Conservation (phyloP, 2,329 filamentous ascomycete genomes). For the Penicillium capsulatum region DNA sequence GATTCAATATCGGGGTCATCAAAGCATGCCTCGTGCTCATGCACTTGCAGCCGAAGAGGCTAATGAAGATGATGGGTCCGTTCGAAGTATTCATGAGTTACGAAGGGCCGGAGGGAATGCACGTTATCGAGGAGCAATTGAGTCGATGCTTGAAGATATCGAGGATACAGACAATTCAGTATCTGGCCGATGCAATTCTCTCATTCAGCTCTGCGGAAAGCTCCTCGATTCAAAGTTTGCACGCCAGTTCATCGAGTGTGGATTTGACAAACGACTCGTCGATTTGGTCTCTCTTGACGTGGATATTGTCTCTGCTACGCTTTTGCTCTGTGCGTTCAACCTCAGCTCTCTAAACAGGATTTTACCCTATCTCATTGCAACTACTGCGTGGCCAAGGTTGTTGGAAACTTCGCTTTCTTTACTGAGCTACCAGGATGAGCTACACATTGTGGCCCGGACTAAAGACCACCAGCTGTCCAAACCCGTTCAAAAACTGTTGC, state of each 20-base stretch:
- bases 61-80: constrained; percentile 40
- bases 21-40: constrained; percentile 11
- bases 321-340: constrained; percentile 33
- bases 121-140: constrained; percentile 53
- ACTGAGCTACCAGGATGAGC: constrained; percentile 28
- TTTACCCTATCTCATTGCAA: constrained; percentile 27
- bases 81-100: constrained; percentile 60
- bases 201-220: constrained; percentile 54
- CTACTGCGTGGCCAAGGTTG: constrained; percentile 31
- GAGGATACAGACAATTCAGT: constrained; percentile 44
- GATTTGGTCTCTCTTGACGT: constrained; percentile 56
- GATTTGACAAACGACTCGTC: constrained; percentile 65
- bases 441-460: constrained; percentile 22
- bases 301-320: constrained; percentile 44
- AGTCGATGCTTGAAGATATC: constrained; percentile 57
- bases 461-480: constrained; percentile 28
- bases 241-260: constrained; percentile 65
- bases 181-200: constrained; percentile 49
- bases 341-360: constrained; percentile 28
- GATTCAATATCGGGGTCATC: constrained; percentile 5
- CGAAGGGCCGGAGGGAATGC: constrained; percentile 55
- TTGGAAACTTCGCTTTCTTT: constrained; percentile 26
- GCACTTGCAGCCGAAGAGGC: constrained; percentile 45
- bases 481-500: constrained; percentile 28
- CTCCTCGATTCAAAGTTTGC: constrained; percentile 43